phyloP scores from a whole-genome alignment of 2,329 filamentous ascomycete species.

The Lachnellula subtilissima region DNA sequence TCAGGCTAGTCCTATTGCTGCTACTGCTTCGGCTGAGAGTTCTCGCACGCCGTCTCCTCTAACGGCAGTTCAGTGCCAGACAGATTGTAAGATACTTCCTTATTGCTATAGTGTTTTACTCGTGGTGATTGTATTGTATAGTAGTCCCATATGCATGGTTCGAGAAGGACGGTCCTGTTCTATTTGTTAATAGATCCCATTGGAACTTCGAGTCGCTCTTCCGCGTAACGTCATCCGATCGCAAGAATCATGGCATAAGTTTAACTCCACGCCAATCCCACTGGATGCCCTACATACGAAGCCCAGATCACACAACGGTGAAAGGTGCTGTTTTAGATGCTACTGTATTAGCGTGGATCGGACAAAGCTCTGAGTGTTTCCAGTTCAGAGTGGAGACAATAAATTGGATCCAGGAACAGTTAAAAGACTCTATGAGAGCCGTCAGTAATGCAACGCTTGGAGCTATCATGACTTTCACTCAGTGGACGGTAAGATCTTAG shows the following conservation, averaged over 20 bases:
- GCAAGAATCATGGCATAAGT: conserved; percentile 2
- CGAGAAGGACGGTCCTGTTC: conserved; percentile 6
- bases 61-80: neutral
- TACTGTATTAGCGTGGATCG: conserved; percentile 12
- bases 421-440: conserved; percentile 6
- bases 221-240: conserved; percentile 10
- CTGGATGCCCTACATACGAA: conserved; percentile 14
- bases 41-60: neutral
- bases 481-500: conserved; percentile 14
- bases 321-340: conserved; percentile 10
- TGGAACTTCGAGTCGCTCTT: conserved; percentile 9
- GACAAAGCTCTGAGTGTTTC: conserved; percentile 12
- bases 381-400: conserved; percentile 15
- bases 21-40: neutral
- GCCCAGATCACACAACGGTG: conserved; percentile 9
- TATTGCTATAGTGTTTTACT: neutral
- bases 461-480: conserved; percentile 16
- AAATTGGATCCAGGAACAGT: conserved; percentile 11
- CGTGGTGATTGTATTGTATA: neutral
- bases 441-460: conserved; percentile 11
- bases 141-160: conserved; percentile 16
- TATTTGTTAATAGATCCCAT: conserved; percentile 8
- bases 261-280: conserved; percentile 13
- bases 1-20: neutral
- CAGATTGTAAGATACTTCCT: neutral